Conservation (phyloP, 139 green algal species). For the Chlorella sp. region DNA sequence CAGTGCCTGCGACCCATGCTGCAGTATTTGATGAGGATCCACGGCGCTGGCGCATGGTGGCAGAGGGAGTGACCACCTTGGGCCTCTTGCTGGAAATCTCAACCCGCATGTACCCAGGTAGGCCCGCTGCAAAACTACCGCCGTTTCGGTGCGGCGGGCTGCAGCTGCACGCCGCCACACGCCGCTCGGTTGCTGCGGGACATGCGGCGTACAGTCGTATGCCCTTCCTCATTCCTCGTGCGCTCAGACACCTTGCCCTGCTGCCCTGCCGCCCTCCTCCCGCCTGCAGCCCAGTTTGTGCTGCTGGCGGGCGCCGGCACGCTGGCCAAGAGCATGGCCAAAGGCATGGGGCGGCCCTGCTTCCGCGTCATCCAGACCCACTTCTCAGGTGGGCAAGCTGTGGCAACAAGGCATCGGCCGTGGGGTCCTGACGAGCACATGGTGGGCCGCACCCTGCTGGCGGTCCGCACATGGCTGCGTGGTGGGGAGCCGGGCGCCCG, state of each 20-base stretch:
- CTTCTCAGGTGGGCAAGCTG: conserved; percentile 53
- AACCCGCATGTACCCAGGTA: conserved; percentile 68
- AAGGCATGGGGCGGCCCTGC: conserved; percentile 80
- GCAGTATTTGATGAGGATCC: conserved; percentile 79
- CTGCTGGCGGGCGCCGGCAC: conserved; percentile 74
- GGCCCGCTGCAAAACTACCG: no score
- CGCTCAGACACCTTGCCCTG: not conserved
- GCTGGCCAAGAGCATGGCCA: conserved; percentile 75
- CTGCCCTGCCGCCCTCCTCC: not conserved
- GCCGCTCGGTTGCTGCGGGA: no score
- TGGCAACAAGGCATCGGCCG: not conserved
- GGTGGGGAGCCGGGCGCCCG: no score
- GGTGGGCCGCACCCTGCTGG: no score
- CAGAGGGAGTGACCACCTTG: conserved; percentile 58
- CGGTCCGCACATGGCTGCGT: no score
- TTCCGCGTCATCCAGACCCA: conserved; percentile 90
- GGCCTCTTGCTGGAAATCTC: conserved; percentile 83
- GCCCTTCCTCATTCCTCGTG: no score
- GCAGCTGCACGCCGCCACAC: no score
- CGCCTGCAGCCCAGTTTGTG: conserved; percentile 69
- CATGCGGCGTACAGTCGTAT: no score
- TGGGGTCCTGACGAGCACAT: not conserved
- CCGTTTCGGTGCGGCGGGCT: no score
- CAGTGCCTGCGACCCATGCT: no score
- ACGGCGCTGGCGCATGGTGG: conserved; percentile 77